A percentile compares a stretch with the other conserved stretches of the same genome.
phyloP scores from a whole-genome alignment of 2,329 filamentous ascomycete species.

The Colletotrichum euphorbiae region DNA sequence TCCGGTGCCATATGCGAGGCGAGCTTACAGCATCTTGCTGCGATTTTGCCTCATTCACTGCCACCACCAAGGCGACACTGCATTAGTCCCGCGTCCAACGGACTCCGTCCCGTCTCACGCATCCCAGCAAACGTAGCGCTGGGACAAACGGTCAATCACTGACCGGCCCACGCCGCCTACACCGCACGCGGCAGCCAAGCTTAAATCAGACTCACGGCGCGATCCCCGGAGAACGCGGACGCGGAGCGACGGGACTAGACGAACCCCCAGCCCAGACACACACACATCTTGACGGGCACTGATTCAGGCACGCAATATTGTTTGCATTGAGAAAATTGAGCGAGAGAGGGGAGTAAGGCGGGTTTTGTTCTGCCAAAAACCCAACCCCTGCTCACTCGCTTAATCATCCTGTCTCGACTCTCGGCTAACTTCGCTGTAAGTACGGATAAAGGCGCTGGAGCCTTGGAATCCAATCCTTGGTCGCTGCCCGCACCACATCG shows the following conservation, averaged over 20 bases:
- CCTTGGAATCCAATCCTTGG: constrained; percentile 15
- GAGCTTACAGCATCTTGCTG: constrained; percentile 7
- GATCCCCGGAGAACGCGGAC: not conserved
- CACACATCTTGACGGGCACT: not conserved
- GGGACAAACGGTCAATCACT: constrained; percentile 8
- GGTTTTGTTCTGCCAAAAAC: constrained; percentile 27
- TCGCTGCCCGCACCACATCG: not conserved
- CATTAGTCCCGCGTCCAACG: constrained; percentile 16
- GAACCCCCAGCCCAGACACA: not conserved
- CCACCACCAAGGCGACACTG: constrained; percentile 19
- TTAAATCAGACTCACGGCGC: constrained; percentile 18
- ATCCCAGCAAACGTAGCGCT: constrained; percentile 26
- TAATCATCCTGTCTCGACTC: constrained; percentile 34
- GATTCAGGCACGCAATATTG: constrained; percentile 4
- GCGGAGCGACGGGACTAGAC: constrained; percentile 9
- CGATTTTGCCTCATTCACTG: constrained; percentile 13
- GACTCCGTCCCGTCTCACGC: constrained; percentile 18
- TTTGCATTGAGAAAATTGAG: constrained; percentile 1
- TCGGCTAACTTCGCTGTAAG: constrained; percentile 10
- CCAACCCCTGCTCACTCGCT: constrained; percentile 28
- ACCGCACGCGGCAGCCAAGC: constrained; percentile 16
- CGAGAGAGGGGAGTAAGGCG: constrained; percentile 7
- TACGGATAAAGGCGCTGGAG: constrained; percentile 13
- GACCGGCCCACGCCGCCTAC: constrained; percentile 1
- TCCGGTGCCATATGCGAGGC: constrained; percentile 18